Percentiles rank a stretch among this genome's conserved stretches.
phyloP scores from a whole-genome alignment of 1,284 basidiomycete species.

The Papiliotrema terrestris region DNA sequence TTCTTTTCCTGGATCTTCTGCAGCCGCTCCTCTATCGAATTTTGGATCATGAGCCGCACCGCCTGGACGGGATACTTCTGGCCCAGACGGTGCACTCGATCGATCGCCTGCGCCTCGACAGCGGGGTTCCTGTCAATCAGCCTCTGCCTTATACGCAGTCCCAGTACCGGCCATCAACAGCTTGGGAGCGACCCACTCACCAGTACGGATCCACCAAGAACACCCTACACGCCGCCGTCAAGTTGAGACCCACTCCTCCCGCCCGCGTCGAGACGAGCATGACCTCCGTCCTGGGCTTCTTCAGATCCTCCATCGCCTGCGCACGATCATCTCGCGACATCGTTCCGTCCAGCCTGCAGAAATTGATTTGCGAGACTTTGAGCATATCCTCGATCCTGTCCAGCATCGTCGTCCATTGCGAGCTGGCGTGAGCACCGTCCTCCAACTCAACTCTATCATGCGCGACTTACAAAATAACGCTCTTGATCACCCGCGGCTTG shows the following conservation, averaged over 20 bases:
- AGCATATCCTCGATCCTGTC: constrained; percentile 94
- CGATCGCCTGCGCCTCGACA: constrained; percentile 92
- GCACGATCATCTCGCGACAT: constrained; percentile 94
- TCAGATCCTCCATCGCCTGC: constrained; percentile 82
- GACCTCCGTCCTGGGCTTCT: constrained; percentile 82
- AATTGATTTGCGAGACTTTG: constrained; percentile 71
- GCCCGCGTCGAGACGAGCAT: constrained; percentile 93
- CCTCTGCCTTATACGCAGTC: neutral
- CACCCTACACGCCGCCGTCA: constrained; percentile 85
- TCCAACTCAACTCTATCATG: neutral
- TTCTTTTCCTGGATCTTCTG: constrained; percentile 93
- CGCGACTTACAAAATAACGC: constrained; percentile 79
- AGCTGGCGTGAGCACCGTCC: constrained; percentile 44
- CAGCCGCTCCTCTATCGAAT: constrained; percentile 85
- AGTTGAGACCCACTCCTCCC: constrained; percentile 92
- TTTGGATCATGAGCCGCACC: constrained; percentile 85
- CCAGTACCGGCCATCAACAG: neutral
- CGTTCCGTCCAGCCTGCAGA: constrained; percentile 88
- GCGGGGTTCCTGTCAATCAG: constrained; percentile 74
- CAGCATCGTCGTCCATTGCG: constrained; percentile 94
- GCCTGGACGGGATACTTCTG: constrained; percentile 88
- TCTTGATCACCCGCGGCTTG: constrained; percentile 58
- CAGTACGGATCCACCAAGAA: constrained; percentile 96
- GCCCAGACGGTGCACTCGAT: constrained; percentile 92
- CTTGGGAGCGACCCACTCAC: constrained; percentile 49